Percentiles rank a stretch among this genome's conserved stretches.
Conservation (phyloP, 441 rosid species). For the Jatropha podagrica region DNA sequence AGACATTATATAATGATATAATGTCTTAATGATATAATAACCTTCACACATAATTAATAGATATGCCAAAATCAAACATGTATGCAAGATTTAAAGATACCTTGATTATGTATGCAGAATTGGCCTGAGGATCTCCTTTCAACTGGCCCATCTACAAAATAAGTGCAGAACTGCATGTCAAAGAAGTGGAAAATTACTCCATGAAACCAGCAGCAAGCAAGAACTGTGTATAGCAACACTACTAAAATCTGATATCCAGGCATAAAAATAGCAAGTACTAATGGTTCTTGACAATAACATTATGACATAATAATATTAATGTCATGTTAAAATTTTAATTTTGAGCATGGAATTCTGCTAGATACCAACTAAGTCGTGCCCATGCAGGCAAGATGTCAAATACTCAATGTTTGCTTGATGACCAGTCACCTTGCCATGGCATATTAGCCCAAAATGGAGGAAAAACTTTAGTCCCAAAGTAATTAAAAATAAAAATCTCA, state of each 20-base stretch:
- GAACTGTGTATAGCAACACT: constrained; percentile 10
- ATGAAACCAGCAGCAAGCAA: constrained; percentile 33
- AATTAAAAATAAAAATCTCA: not conserved
- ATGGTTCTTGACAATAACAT: not conserved
- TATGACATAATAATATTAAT: constrained; percentile 4
- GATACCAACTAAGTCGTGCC: not conserved
- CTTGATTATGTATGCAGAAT: constrained; percentile 80
- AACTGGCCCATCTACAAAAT: constrained; percentile 76
- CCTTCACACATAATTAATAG: not conserved
- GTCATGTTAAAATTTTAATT: not conserved
- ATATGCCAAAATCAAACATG: constrained; percentile 11
- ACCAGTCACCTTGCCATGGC: not conserved
- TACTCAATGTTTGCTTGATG: not conserved
- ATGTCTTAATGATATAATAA: not conserved
- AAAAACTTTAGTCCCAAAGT: not conserved
- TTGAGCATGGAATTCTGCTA: too few species aligned
- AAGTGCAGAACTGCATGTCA: constrained; percentile 90
- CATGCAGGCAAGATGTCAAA: not conserved
- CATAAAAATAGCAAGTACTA: constrained; percentile 7
- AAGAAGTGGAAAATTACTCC: constrained; percentile 61
- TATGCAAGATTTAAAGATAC: constrained; percentile 36
- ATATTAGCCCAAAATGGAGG: not conserved
- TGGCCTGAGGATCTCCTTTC: constrained; percentile 65
- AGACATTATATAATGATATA: too few species aligned
- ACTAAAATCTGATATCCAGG: not conserved